Conservation (phyloP, 2,329 filamentous ascomycete species). For the Fusarium transvaalense region DNA sequence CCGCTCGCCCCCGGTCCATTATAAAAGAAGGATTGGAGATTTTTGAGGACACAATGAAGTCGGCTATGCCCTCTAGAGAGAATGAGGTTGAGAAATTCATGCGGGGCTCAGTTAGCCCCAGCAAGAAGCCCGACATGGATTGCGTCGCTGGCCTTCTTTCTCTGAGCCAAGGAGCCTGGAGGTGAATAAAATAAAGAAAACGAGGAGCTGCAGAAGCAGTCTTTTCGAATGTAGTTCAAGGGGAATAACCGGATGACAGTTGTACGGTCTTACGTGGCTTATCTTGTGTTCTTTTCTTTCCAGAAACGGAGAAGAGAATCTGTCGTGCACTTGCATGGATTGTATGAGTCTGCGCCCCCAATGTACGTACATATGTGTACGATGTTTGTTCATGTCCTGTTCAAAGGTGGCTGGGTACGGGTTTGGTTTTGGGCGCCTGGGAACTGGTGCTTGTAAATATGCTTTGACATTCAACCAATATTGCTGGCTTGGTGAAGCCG, state of each 20-base stretch:
- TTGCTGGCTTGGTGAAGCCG: conserved; percentile 26
- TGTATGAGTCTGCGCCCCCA: conserved; percentile 31
- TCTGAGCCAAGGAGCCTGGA: conserved; percentile 93
- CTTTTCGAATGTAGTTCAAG: conserved; percentile 23
- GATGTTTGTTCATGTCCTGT: conserved; percentile 39
- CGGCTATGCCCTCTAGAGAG: conserved; percentile 42
- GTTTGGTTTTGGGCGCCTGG: conserved; percentile 31
- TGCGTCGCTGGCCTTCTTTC: conserved; percentile 91
- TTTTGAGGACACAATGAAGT: conserved; percentile 63
- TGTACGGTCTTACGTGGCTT: conserved; percentile 17
- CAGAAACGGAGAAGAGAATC: conserved; percentile 31
- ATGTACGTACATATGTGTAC: conserved; percentile 31
- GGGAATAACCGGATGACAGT: conserved; percentile 30
- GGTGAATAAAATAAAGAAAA: conserved; percentile 53
- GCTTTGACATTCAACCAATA: conserved; percentile 35
- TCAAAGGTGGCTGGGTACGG: conserved; percentile 25
- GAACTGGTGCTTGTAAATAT: conserved; percentile 45
- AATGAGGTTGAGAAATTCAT: conserved; percentile 82
- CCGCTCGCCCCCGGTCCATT: conserved; percentile 51
- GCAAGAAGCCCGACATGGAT: conserved; percentile 85
- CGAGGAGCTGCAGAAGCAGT: conserved; percentile 9
- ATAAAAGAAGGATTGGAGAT: conserved; percentile 59
- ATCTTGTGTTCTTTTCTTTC: conserved; percentile 32
- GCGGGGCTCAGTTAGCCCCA: conserved; percentile 72
- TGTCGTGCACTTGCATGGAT: conserved; percentile 24